Percentiles rank a stretch among this genome's conserved stretches.
These are phyloP conservation scores for Globisporangium nagaii DNA, from an alignment of 352 stramenopile species.

Conservation along the genomic window DNA sequence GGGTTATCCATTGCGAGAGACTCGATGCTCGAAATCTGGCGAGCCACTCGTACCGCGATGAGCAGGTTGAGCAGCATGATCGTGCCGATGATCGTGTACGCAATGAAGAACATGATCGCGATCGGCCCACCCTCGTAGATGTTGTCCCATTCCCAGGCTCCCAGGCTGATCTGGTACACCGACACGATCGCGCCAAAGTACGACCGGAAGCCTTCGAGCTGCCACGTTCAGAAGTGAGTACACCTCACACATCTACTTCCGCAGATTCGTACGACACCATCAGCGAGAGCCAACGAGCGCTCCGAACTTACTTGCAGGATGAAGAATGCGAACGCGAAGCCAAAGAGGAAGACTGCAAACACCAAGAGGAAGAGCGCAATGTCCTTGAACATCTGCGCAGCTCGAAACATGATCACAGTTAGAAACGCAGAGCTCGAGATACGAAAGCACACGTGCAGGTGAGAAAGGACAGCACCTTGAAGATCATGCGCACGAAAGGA, in stretches of 20 bases:
- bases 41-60: slow-evolving; percentile 41
- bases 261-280: too few species aligned
- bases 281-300: too few species aligned
- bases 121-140: slow-evolving; percentile 69
- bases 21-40: neutral
- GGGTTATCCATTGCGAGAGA: too few species aligned
- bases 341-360: slow-evolving; percentile 64
- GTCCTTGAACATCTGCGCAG: slow-evolving; percentile 70
- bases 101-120: slow-evolving; percentile 63
- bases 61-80: slow-evolving; percentile 83
- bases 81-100: slow-evolving; percentile 69
- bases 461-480: slow-evolving; percentile 41
- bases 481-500: slow-evolving; percentile 83
- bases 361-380: slow-evolving; percentile 73
- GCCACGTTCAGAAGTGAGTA: neutral
- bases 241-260: slow-evolving; percentile 27
- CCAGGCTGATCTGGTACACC: slow-evolving; percentile 70
- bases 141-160: slow-evolving; percentile 67
- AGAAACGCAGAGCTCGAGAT: neutral
- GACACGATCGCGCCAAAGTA: slow-evolving; percentile 52
- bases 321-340: slow-evolving; percentile 79
- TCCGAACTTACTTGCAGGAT: slow-evolving; percentile 71
- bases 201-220: slow-evolving; percentile 68
- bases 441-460: neutral
- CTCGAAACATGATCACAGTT: too few species aligned